A percentile compares a stretch with the other conserved stretches of the same genome.
phyloP scores from a whole-genome alignment of 106 monocot genomes.

The Gastrodia elata region DNA sequence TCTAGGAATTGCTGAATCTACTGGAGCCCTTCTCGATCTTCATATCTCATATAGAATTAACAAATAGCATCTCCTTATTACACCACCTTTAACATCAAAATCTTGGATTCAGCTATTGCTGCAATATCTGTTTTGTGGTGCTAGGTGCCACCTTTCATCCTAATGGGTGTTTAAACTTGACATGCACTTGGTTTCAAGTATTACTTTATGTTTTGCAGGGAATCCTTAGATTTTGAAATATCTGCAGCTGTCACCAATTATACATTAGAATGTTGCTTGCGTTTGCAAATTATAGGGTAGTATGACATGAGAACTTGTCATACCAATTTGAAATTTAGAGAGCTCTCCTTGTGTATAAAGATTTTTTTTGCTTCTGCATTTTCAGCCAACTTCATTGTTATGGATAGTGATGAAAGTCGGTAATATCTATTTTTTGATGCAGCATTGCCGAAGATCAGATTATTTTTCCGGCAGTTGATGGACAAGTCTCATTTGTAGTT shows the following conservation, averaged over 20 bases:
- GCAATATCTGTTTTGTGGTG: no score
- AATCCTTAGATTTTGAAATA: not conserved
- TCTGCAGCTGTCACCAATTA: not conserved
- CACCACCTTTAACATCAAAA: no score
- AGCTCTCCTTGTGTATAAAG: not conserved
- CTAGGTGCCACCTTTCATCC: not conserved
- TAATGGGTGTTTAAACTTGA: not conserved
- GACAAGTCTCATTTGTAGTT: conserved; percentile 63
- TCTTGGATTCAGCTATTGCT: no score
- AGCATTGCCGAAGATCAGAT: conserved; percentile 98
- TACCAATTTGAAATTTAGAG: not conserved
- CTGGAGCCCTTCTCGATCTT: no score
- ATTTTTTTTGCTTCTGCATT: not conserved
- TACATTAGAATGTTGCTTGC: not conserved
- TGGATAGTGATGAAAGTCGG: not conserved
- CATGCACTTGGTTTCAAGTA: not conserved
- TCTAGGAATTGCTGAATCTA: no score
- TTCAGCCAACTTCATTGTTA: not conserved
- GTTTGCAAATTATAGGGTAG: not conserved
- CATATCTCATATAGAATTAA: no score
- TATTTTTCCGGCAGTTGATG: conserved; percentile 96
- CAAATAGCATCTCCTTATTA: no score
- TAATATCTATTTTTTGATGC: conserved; percentile 16
- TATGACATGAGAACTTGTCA: not conserved
- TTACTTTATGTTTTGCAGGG: not conserved